Evolutionary conservation across 805 yeast species (phyloP), one percentile per base, ranked within the genome.

Genomic region (Myxozyma kluyveri): DNA sequence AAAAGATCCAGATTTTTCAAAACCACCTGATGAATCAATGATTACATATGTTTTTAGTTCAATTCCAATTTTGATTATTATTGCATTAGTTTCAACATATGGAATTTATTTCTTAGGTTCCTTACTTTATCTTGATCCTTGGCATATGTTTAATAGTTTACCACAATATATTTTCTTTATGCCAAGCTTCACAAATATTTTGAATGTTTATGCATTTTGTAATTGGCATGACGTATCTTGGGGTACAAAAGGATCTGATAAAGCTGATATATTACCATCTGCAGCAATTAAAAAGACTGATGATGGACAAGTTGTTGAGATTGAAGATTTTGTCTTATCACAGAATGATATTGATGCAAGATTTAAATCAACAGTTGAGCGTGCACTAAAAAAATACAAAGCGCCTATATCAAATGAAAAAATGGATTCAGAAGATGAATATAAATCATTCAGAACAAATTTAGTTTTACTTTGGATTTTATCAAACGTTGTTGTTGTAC

Each of bases 201-300:
- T 82, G 62, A 81, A 80, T 63, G 83, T 82, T 44, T 82, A 80
- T 66, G 84, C 86, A 1, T 82, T 82, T 65, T 82, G 85, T 71
- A 82, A 82, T 67, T 80, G 82, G 71, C 86, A 82, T 64, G 86
- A 82, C 67, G 78, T 82, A 43, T 82, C 86, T 1, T 82, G 86
- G 86, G 86, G 86, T 52, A 82, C 86, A n/a, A 82, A 82, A 65
- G 86, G 86, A 37, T 79, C 81, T 39, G 84, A 67, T 47, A 66
- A 63, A 2, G 80, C 81, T 3, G 74, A 69, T 32, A 79, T 77
- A 36, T 72, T 81, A 64, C 84, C 85, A 46, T 75, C 69, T 1
- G 81, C 78, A 10, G 67, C 67, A 39, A 60, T 66, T 18, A 78
- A 75, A 60, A 75, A 73, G 35, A 71, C 74, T 47, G 79, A 76